Conservation (phyloP, 2,329 filamentous ascomycete species). For the Trichoderma atrobrunneum region DNA sequence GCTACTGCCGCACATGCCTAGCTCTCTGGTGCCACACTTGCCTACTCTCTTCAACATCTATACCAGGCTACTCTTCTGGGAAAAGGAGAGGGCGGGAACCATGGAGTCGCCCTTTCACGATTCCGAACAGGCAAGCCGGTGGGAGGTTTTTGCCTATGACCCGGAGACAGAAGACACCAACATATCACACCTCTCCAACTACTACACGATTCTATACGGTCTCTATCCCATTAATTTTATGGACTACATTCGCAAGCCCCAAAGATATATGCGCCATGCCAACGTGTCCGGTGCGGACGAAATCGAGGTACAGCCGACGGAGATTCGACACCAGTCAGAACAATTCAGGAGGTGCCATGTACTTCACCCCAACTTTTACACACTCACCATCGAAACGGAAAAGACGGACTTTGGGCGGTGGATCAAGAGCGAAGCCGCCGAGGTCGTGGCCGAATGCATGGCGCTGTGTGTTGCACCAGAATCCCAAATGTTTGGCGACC, state of each 20-base stretch:
- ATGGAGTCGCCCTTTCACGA: constrained; percentile 41
- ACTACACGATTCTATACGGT: constrained; percentile 80
- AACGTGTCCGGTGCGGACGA: constrained; percentile 69
- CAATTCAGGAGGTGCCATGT: constrained; percentile 70
- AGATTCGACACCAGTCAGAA: constrained; percentile 74
- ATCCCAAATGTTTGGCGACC: constrained; percentile 26
- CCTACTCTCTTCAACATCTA: constrained; percentile 79
- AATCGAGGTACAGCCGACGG: constrained; percentile 72
- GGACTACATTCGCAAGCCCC: constrained; percentile 80
- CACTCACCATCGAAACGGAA: constrained; percentile 74
- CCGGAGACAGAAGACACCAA: constrained; percentile 60
- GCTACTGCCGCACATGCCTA: constrained; percentile 78
- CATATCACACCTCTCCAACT: constrained; percentile 67
- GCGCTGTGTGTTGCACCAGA: constrained; percentile 51
- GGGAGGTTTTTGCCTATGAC: constrained; percentile 64
- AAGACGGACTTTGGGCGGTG: constrained; percentile 72
- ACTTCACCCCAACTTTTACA: constrained; percentile 82
- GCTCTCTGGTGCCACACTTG: constrained; percentile 64
- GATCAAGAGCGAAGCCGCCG: constrained; percentile 75
- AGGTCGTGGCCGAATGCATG: constrained; percentile 78
- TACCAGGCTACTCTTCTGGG: constrained; percentile 76
- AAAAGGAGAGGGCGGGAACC: constrained; percentile 49
- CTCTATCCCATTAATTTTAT: constrained; percentile 83
- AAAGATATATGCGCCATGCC: constrained; percentile 71
- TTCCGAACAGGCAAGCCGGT: constrained; percentile 40